phyloP scores from a whole-genome alignment of 805 yeast genomes.

The Scheffersomyces stipitis region DNA sequence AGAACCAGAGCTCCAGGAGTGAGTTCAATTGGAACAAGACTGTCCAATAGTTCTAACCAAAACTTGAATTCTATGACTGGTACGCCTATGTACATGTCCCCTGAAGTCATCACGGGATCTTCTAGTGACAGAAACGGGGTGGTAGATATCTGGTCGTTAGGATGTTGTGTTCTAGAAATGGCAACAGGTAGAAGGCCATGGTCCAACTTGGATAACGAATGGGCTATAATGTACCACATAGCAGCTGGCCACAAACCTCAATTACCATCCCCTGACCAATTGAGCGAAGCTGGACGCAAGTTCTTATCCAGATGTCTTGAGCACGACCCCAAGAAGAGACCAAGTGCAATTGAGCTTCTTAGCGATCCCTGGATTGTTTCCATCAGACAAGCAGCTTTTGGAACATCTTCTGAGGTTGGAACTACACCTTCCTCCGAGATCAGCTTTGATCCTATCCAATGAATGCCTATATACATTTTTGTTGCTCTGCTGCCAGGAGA shows the following conservation, averaged over 20 bases:
- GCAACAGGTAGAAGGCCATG: constrained; percentile 95
- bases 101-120: constrained; percentile 87
- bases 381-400: constrained; percentile 70
- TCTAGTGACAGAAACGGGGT: constrained; percentile 60
- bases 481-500: constrained; percentile 1
- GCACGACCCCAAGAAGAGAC: constrained; percentile 77
- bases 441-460: too few relatives aligned
- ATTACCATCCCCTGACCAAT: constrained; percentile 74
- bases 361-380: constrained; percentile 87
- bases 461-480: too few relatives aligned
- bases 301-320: constrained; percentile 77
- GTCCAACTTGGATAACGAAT: constrained; percentile 94
- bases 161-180: constrained; percentile 96
- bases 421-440: constrained; percentile 38
- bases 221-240: constrained; percentile 98
- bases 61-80: constrained; percentile 66
- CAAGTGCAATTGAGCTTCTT: constrained; percentile 80
- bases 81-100: constrained; percentile 99
- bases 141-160: constrained; percentile 92
- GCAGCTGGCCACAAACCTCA: constrained; percentile 93
- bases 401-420: constrained; percentile 27
- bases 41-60: constrained; percentile 7
- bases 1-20: constrained; percentile 28
- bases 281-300: constrained; percentile 68
- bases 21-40: background rate